Evolutionary conservation across 2,329 filamentous ascomycete genomes (phyloP), one percentile per base, ranked within the genome.

Genomic region (Aureobasidium uvarum): DNA sequence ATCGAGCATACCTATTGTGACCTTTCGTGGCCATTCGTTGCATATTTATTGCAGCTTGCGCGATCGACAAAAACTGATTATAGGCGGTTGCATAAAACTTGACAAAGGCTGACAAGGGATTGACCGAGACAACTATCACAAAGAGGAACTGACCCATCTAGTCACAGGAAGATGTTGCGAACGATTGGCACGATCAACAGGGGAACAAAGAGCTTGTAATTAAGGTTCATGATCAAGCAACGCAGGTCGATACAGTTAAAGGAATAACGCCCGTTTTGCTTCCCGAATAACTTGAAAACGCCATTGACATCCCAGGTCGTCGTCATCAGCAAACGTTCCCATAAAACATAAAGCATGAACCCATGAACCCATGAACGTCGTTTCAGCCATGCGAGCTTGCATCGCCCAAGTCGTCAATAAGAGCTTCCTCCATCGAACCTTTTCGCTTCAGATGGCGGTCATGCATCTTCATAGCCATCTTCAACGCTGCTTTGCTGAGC

Each of bases 331-430:
- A 33, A 58, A 45, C 16, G 39, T 8, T 23, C n/a, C 39, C 41
- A 45, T 59, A 25, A 59, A 58, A 59, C 50, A 54, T 38, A 54
- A 54, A 54, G 50, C 50, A 54, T 54, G 18, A 54, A 54, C 50
- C 23, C 50, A 54, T 54, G 16, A 54, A 16, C 31, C 45, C 56
- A 60, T 60, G 33, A 59, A 46, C 16, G 41, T 48, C 55, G 16
- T 60, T 14, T 33, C 39, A 60, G 16, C 20, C 31, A 23, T 41
- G 18, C 54, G 54, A 58, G 23, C 41, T n/a, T 6, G 1, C 18
- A 38, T 46, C 56, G 43, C 13, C 56, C 56, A 2, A 11, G 25
- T 38, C 41, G 31, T 60, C 56, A 45, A 45, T 14, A 10, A 43
- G 23, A 45, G 8, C 39, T 43, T 58, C 54, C 7, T 45, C 39